Percentiles rank a stretch among this genome's conserved stretches.
phyloP scores from a whole-genome alignment of 78 protist species.

The Dictyostelium capitatum region DNA sequence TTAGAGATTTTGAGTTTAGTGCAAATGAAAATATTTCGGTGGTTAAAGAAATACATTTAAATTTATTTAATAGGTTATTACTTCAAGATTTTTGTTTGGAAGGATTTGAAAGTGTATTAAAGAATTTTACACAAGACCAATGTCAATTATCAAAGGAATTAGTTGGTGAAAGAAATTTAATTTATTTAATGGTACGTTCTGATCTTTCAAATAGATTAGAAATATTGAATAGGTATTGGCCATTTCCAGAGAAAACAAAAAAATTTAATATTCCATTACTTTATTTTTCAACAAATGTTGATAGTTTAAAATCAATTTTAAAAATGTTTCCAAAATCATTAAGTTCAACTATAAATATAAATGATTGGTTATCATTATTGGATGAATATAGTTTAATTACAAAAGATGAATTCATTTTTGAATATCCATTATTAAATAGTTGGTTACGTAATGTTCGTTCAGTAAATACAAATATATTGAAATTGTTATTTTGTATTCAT shows the following conservation, averaged over 20 bases:
- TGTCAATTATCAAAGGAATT: not conserved
- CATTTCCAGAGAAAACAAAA: not conserved
- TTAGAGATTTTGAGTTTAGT: conserved; percentile 2
- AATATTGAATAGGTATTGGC: not conserved
- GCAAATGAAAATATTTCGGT: not conserved
- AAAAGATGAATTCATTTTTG: not conserved
- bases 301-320: not conserved
- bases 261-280: not conserved
- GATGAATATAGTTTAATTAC: not conserved
- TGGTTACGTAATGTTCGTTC: not conserved
- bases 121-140: not conserved
- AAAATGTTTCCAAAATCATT: not conserved
- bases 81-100: not conserved
- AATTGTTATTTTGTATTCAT: not conserved
- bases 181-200: not conserved
- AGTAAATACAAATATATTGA: not conserved
- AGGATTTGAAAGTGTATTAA: not conserved
- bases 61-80: not conserved
- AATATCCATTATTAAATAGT: not conserved
- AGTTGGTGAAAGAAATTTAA: not conserved
- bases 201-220: not conserved
- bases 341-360: not conserved
- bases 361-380: not conserved
- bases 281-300: not conserved
- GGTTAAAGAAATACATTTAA: not conserved